These are phyloP conservation scores for Knufia fluminis DNA, from an alignment of 2,329 filamentous ascomycete species.

Conservation along the genomic window DNA sequence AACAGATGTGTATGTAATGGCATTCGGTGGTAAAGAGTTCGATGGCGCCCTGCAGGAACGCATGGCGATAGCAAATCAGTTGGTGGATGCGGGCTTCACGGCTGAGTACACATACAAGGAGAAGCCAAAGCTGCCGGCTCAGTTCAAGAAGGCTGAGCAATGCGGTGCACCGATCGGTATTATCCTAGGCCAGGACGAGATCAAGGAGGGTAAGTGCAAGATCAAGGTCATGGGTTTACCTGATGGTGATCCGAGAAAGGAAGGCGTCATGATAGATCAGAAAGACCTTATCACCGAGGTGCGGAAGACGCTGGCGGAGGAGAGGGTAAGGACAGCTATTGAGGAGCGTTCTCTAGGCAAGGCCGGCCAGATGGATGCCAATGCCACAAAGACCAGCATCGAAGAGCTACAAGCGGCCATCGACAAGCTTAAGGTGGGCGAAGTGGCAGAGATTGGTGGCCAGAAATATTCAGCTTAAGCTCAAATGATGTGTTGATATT, in stretches of 20 bases:
- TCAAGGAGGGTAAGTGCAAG: constrained; percentile 72
- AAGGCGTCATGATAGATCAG: constrained; percentile 66
- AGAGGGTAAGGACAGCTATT: neutral
- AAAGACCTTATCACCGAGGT: constrained; percentile 13
- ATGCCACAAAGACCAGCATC: neutral
- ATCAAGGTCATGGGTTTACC: constrained; percentile 76
- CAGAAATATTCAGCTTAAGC: neutral
- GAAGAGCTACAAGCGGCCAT: neutral
- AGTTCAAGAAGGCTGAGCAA: constrained; percentile 83
- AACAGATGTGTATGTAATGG: constrained; percentile 90
- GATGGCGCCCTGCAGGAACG: constrained; percentile 72
- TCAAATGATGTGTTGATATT: neutral
- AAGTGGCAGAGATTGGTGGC: constrained; percentile 1
- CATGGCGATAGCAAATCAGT: constrained; percentile 63
- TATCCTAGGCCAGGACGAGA: constrained; percentile 84
- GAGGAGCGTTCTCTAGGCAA: neutral
- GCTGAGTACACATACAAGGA: constrained; percentile 78
- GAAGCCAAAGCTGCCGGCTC: constrained; percentile 70
- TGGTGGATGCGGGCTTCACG: constrained; percentile 87
- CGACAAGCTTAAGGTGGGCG: neutral
- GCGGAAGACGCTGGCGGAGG: constrained; percentile 1
- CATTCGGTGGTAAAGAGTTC: constrained; percentile 79
- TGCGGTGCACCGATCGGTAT: constrained; percentile 75
- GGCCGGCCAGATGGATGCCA: neutral
- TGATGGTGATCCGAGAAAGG: constrained; percentile 76